phyloP scores from a whole-genome alignment of 176 grass and related monocot species.

The Dactylis glomerata region DNA sequence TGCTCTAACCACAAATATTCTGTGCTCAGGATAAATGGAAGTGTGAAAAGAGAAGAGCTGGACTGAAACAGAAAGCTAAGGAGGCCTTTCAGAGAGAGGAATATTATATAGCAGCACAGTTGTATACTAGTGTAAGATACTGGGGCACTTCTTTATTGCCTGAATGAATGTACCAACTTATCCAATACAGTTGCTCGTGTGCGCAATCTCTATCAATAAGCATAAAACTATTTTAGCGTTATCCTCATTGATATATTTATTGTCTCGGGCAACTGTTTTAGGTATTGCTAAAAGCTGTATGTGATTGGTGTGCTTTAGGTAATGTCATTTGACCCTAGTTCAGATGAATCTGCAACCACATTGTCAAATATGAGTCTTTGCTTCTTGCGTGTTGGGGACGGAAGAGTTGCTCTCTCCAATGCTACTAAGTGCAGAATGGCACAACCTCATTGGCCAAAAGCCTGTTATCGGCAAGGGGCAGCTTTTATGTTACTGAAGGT shows the following conservation, averaged over 20 bases:
- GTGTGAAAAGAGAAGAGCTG: neutral
- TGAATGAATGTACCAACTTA: neutral
- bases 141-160: neutral
- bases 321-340: neutral
- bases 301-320: neutral
- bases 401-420: neutral
- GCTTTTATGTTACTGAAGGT: neutral
- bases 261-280: neutral
- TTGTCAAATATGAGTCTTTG: neutral
- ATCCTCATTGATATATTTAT: neutral
- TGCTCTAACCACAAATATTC: neutral
- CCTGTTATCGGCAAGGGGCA: neutral
- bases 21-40: neutral
- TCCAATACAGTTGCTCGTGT: neutral
- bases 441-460: neutral
- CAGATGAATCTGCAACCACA: neutral
- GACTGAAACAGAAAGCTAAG: neutral
- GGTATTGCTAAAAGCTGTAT: neutral
- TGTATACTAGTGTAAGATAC: neutral
- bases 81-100: neutral
- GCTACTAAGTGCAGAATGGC: neutral
- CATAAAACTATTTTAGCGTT: neutral
- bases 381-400: neutral
- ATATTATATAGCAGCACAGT: neutral
- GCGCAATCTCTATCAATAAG: neutral